A percentile compares a stretch with the other conserved stretches of the same genome.
Evolutionary conservation across 768 basidiomycete genomes (phyloP).

Genomic region (Austroboletus festivus): DNA sequence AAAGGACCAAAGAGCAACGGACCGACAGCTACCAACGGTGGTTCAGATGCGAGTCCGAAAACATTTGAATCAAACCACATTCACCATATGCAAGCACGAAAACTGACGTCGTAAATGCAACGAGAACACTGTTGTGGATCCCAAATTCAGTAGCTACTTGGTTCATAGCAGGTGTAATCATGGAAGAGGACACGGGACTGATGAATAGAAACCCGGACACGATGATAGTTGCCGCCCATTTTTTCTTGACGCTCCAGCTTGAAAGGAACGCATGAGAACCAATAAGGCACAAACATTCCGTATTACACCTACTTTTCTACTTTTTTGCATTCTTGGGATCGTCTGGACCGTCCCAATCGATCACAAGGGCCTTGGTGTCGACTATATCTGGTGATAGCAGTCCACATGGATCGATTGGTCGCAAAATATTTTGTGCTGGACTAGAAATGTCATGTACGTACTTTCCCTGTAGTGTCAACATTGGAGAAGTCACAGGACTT

Average conservation of each 20-base stretch:
- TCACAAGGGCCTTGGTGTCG: constrained; percentile 23
- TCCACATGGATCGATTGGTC: too few species aligned
- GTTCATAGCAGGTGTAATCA: constrained; percentile 62
- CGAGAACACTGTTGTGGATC: constrained; percentile 45
- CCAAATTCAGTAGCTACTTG: constrained; percentile 53
- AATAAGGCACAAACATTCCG: neutral
- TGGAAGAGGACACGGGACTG: constrained; percentile 66
- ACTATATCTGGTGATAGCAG: too few species aligned
- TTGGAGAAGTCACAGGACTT: too few species aligned
- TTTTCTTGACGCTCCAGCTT: constrained; percentile 57
- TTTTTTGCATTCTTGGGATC: constrained; percentile 61
- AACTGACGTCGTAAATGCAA: constrained; percentile 59
- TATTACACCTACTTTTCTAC: constrained; percentile 47
- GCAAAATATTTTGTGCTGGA: too few species aligned
- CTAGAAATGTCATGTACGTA: too few species aligned
- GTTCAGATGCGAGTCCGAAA: neutral
- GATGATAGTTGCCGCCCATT: constrained; percentile 62
- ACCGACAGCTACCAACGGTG: constrained; percentile 16
- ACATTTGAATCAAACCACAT: constrained; percentile 7
- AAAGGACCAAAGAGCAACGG: constrained; percentile 53
- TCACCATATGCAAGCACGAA: constrained; percentile 60
- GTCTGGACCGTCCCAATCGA: constrained; percentile 63
- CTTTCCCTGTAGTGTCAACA: too few species aligned
- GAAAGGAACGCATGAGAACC: neutral
- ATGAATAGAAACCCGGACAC: constrained; percentile 70